Conservation (phyloP, 257 asterid genomes). For the Solanum bulbocastanum region DNA sequence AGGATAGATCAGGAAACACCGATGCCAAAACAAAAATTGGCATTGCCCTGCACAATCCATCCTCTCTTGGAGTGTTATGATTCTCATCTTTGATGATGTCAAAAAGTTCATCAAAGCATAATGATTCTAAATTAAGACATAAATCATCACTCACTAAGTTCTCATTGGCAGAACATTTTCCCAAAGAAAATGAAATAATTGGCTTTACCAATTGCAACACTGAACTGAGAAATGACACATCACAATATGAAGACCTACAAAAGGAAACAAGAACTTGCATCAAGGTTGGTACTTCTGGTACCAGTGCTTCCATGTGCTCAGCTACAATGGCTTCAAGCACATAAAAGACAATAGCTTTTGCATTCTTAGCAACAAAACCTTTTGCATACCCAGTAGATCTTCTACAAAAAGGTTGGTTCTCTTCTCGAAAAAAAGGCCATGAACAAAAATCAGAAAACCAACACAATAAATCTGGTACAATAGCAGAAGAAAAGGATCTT, state of each 20-base stretch:
- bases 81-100: constrained; percentile 26
- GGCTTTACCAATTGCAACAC: constrained; percentile 65
- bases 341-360: constrained; percentile 77
- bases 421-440: constrained; percentile 61
- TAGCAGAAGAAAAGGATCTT: constrained; percentile 62
- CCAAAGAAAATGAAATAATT: constrained; percentile 60
- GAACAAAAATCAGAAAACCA: constrained; percentile 92
- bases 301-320: constrained; percentile 87
- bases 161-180: constrained; percentile 59
- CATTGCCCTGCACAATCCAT: constrained; percentile 47
- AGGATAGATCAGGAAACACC: constrained; percentile 63
- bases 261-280: constrained; percentile 70
- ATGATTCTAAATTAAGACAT: constrained; percentile 60
- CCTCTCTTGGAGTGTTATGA: constrained; percentile 22
- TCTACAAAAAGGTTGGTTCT: constrained; percentile 16
- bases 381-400: constrained; percentile 37
- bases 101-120: constrained; percentile 82
- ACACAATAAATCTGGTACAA: constrained; percentile 75
- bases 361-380: constrained; percentile 88
- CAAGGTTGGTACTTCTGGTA: constrained; percentile 80
- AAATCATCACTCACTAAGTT: constrained; percentile 33
- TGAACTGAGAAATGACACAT: constrained; percentile 77
- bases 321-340: constrained; percentile 80
- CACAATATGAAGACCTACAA: constrained; percentile 62
- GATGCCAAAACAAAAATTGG: constrained; percentile 70